Evolutionary conservation across 768 basidiomycete genomes (phyloP).

Genomic region (Psilocybe azurescens): DNA sequence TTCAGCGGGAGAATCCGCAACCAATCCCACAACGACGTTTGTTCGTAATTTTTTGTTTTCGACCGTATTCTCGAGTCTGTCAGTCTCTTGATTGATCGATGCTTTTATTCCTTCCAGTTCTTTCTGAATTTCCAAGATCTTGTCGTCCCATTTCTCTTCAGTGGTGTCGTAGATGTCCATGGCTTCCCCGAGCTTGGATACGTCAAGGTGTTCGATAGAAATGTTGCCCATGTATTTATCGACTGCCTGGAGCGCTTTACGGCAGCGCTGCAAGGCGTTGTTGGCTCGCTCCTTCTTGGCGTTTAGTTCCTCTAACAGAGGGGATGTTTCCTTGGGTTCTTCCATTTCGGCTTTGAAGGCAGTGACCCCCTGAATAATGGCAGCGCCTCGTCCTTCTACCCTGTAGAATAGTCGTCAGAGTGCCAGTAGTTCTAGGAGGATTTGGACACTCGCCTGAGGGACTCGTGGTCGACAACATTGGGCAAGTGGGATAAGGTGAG

Average conservation of each 20-base stretch:
- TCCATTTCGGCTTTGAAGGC: slow-evolving; percentile 23
- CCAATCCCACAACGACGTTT: slow-evolving; percentile 31
- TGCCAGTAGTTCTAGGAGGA: neutral
- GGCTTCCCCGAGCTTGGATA: slow-evolving; percentile 20
- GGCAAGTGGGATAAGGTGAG: slow-evolving; percentile 41
- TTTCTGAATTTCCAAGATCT: slow-evolving; percentile 26
- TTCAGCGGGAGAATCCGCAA: slow-evolving; percentile 35
- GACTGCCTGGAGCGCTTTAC: slow-evolving; percentile 27
- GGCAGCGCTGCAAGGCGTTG: slow-evolving; percentile 1
- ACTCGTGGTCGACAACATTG: slow-evolving; percentile 37
- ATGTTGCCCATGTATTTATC: slow-evolving; percentile 17
- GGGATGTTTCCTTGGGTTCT: slow-evolving; percentile 24
- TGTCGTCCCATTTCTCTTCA: slow-evolving; percentile 23
- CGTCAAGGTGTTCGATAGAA: slow-evolving; percentile 13
- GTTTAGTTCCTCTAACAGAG: slow-evolving; percentile 12
- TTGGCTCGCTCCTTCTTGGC: neutral
- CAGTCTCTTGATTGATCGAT: slow-evolving; percentile 14
- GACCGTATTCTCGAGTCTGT: slow-evolving; percentile 22
- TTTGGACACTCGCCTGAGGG: slow-evolving; percentile 36
- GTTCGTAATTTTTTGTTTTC: slow-evolving; percentile 9
- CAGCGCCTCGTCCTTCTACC: slow-evolving; percentile 45
- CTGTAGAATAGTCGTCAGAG: slow-evolving; percentile 24
- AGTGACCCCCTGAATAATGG: slow-evolving; percentile 48
- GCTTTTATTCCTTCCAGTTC: slow-evolving; percentile 18
- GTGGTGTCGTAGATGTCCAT: slow-evolving; percentile 21